A percentile compares a stretch with the other conserved stretches of the same genome.
phyloP scores from a whole-genome alignment of 192 early-diverging fungal genomes.

The Spinellus fusiger region DNA sequence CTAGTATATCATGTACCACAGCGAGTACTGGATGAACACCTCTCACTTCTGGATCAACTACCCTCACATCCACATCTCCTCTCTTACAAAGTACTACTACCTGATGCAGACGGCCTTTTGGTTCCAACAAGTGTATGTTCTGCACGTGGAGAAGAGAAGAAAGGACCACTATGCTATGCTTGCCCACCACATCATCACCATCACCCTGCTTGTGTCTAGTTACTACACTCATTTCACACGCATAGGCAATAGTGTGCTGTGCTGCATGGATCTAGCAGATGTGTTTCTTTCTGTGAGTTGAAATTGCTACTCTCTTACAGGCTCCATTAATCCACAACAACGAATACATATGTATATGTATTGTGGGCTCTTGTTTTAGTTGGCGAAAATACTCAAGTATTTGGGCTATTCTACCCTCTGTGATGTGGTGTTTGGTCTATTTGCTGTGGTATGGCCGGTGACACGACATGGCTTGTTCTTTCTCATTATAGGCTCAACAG shows the following conservation, averaged over 20 bases:
- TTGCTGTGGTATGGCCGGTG: conserved; percentile 68
- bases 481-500: conserved; percentile 57
- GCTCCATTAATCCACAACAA: too few species aligned
- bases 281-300: conserved; percentile 61
- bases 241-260: conserved; percentile 74
- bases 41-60: conserved; percentile 64
- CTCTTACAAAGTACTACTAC: conserved; percentile 65
- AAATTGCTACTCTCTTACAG: neutral
- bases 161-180: conserved; percentile 70
- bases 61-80: conserved; percentile 53
- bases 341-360: too few species aligned
- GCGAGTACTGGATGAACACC: conserved; percentile 70
- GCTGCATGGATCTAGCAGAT: conserved; percentile 75
- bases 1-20: conserved; percentile 59
- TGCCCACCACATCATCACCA: conserved; percentile 74
- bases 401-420: conserved; percentile 51
- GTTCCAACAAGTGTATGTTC: conserved; percentile 72
- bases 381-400: conserved; percentile 81
- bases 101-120: conserved; percentile 71
- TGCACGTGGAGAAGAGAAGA: conserved; percentile 66
- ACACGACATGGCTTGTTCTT: conserved; percentile 71
- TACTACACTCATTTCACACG: conserved; percentile 67
- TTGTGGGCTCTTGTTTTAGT: conserved; percentile 11
- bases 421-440: conserved; percentile 67
- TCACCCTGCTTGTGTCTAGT: conserved; percentile 54